Percentiles rank a stretch among this genome's conserved stretches.
Conservation (phyloP, 306 rosid genomes). For the Rubus parviflorus region DNA sequence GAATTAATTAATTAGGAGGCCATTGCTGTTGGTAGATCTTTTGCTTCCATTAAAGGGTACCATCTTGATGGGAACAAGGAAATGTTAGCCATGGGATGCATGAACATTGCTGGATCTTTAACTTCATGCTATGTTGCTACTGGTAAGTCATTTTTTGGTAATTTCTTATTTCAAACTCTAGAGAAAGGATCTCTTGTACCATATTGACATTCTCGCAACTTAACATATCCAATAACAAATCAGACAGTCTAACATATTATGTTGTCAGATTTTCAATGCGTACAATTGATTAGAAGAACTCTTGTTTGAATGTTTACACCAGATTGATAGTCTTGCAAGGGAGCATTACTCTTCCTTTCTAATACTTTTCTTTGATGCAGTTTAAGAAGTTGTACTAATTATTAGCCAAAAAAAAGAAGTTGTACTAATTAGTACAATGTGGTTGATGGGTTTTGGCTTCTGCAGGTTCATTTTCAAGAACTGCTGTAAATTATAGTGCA, state of each 20-base stretch:
- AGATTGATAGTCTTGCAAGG: background rate
- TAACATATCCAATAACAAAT: background rate
- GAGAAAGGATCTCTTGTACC: background rate
- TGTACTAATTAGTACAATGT: background rate
- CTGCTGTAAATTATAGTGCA: constrained; percentile 56
- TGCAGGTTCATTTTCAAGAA: constrained; percentile 58
- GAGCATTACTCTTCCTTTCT: background rate
- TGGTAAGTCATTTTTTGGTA: constrained; percentile 37
- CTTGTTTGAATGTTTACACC: background rate
- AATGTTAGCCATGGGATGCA: constrained; percentile 88
- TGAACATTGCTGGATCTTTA: constrained; percentile 85
- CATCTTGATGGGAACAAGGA: constrained; percentile 91
- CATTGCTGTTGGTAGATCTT: constrained; percentile 89
- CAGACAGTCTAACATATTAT: background rate
- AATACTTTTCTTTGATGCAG: background rate
- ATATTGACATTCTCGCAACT: background rate
- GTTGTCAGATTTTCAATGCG: background rate
- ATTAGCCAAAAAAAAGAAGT: no score
- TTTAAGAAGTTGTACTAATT: background rate
- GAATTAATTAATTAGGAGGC: constrained; percentile 46
- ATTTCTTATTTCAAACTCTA: background rate
- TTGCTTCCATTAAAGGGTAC: constrained; percentile 80
- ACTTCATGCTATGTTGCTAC: constrained; percentile 90
- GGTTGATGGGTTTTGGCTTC: background rate
- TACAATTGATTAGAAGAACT: background rate